A percentile compares a stretch with the other conserved stretches of the same genome.
These are phyloP conservation scores for Trichophyton verrucosum DNA, from an alignment of 2,329 filamentous ascomycete species.

Conservation along the genomic window DNA sequence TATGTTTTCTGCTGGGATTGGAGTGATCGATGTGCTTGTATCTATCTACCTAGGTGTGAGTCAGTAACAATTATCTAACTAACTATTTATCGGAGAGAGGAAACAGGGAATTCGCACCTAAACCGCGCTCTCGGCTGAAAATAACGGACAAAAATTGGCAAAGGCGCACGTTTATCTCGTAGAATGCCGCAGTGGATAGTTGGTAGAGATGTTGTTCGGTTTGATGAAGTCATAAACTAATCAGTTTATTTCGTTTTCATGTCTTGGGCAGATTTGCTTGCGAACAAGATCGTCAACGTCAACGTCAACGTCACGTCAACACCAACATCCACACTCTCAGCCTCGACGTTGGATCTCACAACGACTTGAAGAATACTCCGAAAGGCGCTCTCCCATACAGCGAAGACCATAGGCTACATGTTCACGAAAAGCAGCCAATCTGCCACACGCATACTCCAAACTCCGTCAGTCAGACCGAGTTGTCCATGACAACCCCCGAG, in stretches of 20 bases:
- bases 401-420: neutral
- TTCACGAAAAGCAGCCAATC: constrained; percentile 4
- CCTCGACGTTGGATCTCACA: neutral
- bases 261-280: neutral
- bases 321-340: neutral
- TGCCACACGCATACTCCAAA: constrained; percentile 3
- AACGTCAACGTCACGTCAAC: no score
- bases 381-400: neutral
- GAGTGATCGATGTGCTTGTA: neutral
- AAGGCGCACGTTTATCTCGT: neutral
- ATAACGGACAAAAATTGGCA: neutral
- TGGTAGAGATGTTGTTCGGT: neutral
- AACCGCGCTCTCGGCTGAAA: neutral
- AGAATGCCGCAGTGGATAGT: neutral
- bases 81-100: neutral
- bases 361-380: neutral
- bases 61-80: neutral
- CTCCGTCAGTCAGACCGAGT: constrained; percentile 13
- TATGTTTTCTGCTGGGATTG: neutral
- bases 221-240: neutral
- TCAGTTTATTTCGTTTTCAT: neutral
- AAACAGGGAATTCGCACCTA: neutral
- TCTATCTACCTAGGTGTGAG: neutral
- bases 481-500: constrained; percentile 56
- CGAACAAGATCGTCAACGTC: neutral